Evolutionary conservation across 805 yeast species (phyloP), one percentile per base, ranked within the genome.

Genomic region (Candida arabinofermentans): DNA sequence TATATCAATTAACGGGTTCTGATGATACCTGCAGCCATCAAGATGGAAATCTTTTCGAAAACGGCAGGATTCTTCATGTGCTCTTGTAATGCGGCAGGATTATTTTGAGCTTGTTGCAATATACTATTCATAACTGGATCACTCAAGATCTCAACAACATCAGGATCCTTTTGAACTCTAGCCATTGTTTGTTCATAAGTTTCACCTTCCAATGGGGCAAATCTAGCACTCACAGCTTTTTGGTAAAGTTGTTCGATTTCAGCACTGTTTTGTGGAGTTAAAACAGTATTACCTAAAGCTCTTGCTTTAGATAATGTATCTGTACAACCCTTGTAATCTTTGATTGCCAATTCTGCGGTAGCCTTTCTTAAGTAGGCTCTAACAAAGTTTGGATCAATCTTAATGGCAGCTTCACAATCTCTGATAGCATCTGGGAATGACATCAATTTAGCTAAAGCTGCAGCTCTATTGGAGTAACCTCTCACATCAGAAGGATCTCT

Each of bases 321-420:
- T 58, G 86, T 72, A 48, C 90, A 86, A 54, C 78, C 76, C 39
- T 86, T 72, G 69, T 77, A 91, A 61, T 93, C 96, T 65, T 83
- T 85, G 77, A 88, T 83, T 29, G 95, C 90, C 60, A 89, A 75
- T 70, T 84, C 88, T 16, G 96, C 96, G 51, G 81, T 86, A 29
- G 99, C 98, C 72, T 93, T 93, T 71, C 99, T 83, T 51, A 93
- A 86, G 65, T 90, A 93, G 3, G 98, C 99, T 70, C 96, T 86
- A 58, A 91, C 74, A 66, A 93, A 93, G 17, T 71, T 66, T 35
- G 96, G 96, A 65, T 93, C 98, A 53, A 81, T 79, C 61, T 77
- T 79, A 55, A 93, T 86, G 27, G 99, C 99, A 44, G 69, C 64
- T 58, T 91, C 86, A 72, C 97, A 89, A 68, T 93, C 99, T 55